Base-by-base conservation (phyloP, 2,329 filamentous ascomycete genomes). In the Colletotrichum sp. region DNA sequence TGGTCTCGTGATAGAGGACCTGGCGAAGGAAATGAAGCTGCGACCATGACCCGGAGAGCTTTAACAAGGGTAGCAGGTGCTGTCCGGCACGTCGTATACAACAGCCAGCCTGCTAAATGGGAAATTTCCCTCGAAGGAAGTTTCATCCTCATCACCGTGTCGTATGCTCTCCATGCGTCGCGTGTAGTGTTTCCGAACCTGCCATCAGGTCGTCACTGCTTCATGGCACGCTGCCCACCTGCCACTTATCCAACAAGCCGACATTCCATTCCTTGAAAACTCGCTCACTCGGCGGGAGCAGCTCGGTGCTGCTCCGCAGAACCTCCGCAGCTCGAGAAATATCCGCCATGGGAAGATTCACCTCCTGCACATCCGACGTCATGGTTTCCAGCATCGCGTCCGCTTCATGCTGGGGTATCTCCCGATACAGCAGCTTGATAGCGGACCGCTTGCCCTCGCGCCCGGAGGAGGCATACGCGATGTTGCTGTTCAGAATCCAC, bases 261-360 rank as follows among this genome's bases (percentile, higher is more conserved):
- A 95, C 92, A 30, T 89, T 88, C 93, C 93, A 95, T n/a, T 89
- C 90, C 80, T 90, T 88, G 78, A 94, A 94, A 32, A 79, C 84
- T 72, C 91, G 87, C 75, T 93, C 91, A 10, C 85, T 85, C 1
- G 78, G 81, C 2, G 93, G 93, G 10, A 95, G 81, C 18, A 92
- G 80, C 5, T 77, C 57, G 44, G 88, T 90, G 78, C 89, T 92
- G 9, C 80, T 80, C 13, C 85, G 81, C 30, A 95, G 83, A 12
- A 82, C 84, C 8, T 80, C 77, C 2, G 82, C 78, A 8, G 93
- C 82, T 34, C 85, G 84, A 7, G 81, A 73, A 32, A 93, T 90
- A 6, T 90, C 87, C 6, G 86, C 84, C 2, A 76, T 77, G 0
- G 92, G 91, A 36, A 95, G 83, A 34, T 84, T 86, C 16, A 93